These are phyloP conservation scores for Barnettozyma vustinii DNA, from an alignment of 805 yeast species.

Conservation along the genomic window DNA sequence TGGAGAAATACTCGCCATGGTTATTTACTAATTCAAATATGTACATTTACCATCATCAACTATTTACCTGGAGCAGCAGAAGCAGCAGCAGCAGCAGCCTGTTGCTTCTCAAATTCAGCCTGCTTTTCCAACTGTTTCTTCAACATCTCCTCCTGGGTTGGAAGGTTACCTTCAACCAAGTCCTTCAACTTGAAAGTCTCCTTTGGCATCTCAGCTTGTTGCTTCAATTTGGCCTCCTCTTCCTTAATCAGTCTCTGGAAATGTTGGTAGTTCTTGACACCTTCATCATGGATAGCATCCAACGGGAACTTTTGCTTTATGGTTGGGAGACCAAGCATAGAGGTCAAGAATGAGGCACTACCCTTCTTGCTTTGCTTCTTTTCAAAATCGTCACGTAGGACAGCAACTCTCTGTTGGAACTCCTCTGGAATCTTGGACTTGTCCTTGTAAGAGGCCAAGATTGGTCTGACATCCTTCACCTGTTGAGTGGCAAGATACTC, in stretches of 20 bases:
- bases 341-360: conserved; percentile 48
- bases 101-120: conserved; percentile 29
- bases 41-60: background rate
- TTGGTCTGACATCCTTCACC: conserved; percentile 84
- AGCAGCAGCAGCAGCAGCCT: conserved; percentile 6
- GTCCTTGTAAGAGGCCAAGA: conserved; percentile 66
- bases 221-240: conserved; percentile 58
- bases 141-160: conserved; percentile 62
- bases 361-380: conserved; percentile 43
- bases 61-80: conserved; percentile 3
- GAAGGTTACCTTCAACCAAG: conserved; percentile 77
- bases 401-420: conserved; percentile 70
- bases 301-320: conserved; percentile 54
- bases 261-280: conserved; percentile 80
- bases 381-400: conserved; percentile 67
- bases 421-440: conserved; percentile 68
- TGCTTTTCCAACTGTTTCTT: conserved; percentile 37
- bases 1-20: too few species aligned
- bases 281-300: conserved; percentile 86
- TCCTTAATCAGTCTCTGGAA: conserved; percentile 81
- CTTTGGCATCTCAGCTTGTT: conserved; percentile 72
- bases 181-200: conserved; percentile 83
- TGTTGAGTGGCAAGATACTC: conserved; percentile 90
- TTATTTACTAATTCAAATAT: background rate
- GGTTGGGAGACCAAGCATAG: conserved; percentile 59